Base-by-base conservation (phyloP, 169 alveolate species). In the Cryptosporidium andersoni region DNA sequence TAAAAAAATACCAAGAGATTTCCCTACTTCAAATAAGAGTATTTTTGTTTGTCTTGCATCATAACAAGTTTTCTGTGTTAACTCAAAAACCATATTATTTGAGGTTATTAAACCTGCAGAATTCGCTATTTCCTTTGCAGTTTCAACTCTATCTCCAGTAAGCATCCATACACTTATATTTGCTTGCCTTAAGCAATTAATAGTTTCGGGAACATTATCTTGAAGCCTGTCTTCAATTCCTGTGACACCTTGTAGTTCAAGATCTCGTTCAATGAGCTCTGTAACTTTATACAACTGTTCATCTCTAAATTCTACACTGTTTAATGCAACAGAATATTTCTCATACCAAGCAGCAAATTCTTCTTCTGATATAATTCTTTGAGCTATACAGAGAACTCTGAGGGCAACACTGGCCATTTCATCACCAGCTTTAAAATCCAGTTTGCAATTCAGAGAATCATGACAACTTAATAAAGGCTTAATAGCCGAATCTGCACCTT, bases 151-250 rank as follows among this genome's bases (percentile, higher is more conserved):
- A 91, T 96, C 99, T 43, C 99, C 99, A 5, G 99, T 98, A 39
- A 97, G 92, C 99, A 98, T 98, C 99, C 99, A 98, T 2, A 97
- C 94, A 82, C 96, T 96, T 47, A 98, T 95, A 14, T 98, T 99
- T 1, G 99, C 99, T 51, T 91, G 81, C 74, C 96, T 89, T 68
- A 98, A 91, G 65, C 94, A 96, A 64, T 94, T 95, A 51, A 98
- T 94, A 3, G 98, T 93, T 89, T 97, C 98, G 9, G 98, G 98
- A 16, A 98, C 99, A 36, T 95, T 95, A 42, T 96, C 99, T 90
- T 97, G 97, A 66, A 98, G 91, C 88, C 95, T 95, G 91, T 98
- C 99, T 88, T 97, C 99, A 2, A 98, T 95, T 1, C 99, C 99
- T 3, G 99, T 95, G 25, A 96, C 94, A 12, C 99, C 99, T 80